Evolutionary conservation across 2,329 filamentous ascomycete genomes (phyloP).

Genomic region (Aspergillus fumigatiaffinis): DNA sequence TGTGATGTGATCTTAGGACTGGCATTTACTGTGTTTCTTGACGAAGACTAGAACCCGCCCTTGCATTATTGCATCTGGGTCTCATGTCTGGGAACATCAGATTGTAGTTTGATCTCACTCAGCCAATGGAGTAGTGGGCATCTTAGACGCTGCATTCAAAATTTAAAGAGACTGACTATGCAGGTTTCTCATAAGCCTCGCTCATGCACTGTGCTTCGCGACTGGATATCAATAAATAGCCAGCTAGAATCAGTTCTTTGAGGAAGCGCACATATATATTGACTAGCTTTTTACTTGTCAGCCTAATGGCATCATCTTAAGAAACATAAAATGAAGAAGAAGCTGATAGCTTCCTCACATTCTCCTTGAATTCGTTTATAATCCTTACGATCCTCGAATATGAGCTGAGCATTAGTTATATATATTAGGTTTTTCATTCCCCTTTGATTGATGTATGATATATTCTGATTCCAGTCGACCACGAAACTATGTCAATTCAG

Average conservation of each 20-base stretch:
- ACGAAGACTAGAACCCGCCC: not conserved
- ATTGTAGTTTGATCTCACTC: not conserved
- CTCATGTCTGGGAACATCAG: not conserved
- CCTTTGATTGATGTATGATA: not conserved
- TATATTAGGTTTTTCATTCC: not conserved
- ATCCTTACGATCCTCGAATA: not conserved
- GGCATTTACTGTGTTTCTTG: not conserved
- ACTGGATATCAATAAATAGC: not conserved
- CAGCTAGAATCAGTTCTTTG: no score
- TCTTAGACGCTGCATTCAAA: not conserved
- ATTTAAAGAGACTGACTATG: no score
- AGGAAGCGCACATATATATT: not conserved
- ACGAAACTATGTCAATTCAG: not conserved
- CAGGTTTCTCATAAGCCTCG: not conserved
- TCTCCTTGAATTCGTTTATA: not conserved
- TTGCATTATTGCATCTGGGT: not conserved
- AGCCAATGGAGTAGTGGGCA: not conserved
- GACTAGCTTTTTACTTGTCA: not conserved
- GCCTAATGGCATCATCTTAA: no score
- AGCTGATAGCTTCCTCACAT: not conserved
- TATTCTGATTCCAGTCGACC: not conserved
- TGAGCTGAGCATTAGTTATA: not conserved
- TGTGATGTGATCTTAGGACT: not conserved
- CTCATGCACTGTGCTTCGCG: not conserved
- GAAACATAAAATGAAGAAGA: no score